Percentiles rank a stretch among this genome's conserved stretches.
Conservation (phyloP, 352 stramenopile genomes). For the Pythium folliculosum region DNA sequence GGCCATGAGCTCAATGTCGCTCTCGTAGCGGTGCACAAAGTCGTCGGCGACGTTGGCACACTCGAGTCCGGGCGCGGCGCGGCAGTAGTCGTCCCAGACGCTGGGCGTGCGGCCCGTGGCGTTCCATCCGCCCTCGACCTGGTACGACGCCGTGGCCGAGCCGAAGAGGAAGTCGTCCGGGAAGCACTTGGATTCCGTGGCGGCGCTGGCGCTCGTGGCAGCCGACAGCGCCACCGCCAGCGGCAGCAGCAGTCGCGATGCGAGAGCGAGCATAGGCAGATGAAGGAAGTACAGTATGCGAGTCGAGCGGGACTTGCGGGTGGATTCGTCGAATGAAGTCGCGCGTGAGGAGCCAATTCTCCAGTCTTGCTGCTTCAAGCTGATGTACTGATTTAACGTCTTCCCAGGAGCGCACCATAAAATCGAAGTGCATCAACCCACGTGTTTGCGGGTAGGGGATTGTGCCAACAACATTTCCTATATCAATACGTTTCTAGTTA, state of each 20-base stretch:
- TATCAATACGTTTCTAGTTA: too few relatives aligned
- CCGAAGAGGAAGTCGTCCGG: slow-evolving; percentile 83
- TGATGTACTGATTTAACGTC: too few relatives aligned
- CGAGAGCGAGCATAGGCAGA: not conserved
- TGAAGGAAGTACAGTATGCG: not conserved
- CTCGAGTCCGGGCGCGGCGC: slow-evolving; percentile 57
- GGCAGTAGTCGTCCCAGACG: slow-evolving; percentile 95
- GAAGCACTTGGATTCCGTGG: slow-evolving; percentile 38
- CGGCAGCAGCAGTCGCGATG: not conserved
- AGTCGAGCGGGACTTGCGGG: too few relatives aligned
- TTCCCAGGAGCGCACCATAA: too few relatives aligned
- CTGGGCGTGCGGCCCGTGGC: slow-evolving; percentile 72
- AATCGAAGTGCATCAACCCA: too few relatives aligned
- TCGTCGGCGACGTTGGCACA: slow-evolving; percentile 93
- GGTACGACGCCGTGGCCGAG: slow-evolving; percentile 89
- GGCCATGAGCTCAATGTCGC: slow-evolving; percentile 94
- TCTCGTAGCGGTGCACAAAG: slow-evolving; percentile 88
- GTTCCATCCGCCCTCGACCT: slow-evolving; percentile 92
- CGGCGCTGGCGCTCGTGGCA: not conserved
- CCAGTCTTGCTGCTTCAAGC: too few relatives aligned
- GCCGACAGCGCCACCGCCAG: not conserved
- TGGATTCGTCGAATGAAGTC: too few relatives aligned
- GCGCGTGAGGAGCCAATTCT: too few relatives aligned
- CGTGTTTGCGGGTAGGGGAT: too few relatives aligned
- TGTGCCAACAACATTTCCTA: too few relatives aligned